phyloP scores from a whole-genome alignment of 768 basidiomycete species.

The Gloeopeniophorella convolvens region DNA sequence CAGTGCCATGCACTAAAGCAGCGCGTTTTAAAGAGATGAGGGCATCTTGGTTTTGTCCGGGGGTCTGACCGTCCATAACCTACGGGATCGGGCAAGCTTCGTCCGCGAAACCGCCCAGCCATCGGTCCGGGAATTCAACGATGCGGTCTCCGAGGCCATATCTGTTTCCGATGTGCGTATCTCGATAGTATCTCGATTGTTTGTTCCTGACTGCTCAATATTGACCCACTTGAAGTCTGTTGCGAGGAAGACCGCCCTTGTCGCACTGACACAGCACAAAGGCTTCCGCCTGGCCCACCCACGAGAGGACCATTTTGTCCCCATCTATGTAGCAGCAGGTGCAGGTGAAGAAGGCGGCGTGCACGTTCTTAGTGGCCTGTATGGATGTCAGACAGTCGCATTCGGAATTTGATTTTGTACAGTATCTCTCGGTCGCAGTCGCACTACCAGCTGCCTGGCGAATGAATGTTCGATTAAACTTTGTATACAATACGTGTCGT shows the following conservation, averaged over 20 bases:
- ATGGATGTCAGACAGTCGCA: constrained; percentile 58
- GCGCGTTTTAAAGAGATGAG: constrained; percentile 41
- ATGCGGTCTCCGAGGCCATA: constrained; percentile 53
- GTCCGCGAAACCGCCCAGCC: constrained; percentile 41
- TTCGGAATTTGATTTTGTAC: constrained; percentile 52
- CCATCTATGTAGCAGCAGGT: constrained; percentile 70
- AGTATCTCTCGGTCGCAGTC: not conserved
- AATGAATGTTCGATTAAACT: constrained; percentile 17
- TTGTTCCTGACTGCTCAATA: not conserved
- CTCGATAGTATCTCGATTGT: not conserved
- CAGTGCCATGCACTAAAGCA: not conserved
- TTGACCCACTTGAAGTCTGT: constrained; percentile 31
- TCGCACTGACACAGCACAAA: constrained; percentile 47
- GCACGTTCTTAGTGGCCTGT: constrained; percentile 43
- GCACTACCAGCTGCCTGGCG: too few relatives aligned
- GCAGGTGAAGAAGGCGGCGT: constrained; percentile 55
- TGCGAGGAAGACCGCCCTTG: constrained; percentile 50
- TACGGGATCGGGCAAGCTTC: constrained; percentile 48
- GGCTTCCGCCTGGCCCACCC: constrained; percentile 68
- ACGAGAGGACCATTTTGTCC: constrained; percentile 75
- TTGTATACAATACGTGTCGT: constrained; percentile 11
- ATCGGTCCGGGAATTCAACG: constrained; percentile 49
- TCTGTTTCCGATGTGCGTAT: constrained; percentile 41
- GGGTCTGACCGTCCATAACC: constrained; percentile 63
- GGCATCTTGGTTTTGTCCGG: constrained; percentile 65